Evolutionary conservation across 2,329 filamentous ascomycete species (phyloP), one percentile per base, ranked within the genome.

Genomic region (Ilyonectria robusta): DNA sequence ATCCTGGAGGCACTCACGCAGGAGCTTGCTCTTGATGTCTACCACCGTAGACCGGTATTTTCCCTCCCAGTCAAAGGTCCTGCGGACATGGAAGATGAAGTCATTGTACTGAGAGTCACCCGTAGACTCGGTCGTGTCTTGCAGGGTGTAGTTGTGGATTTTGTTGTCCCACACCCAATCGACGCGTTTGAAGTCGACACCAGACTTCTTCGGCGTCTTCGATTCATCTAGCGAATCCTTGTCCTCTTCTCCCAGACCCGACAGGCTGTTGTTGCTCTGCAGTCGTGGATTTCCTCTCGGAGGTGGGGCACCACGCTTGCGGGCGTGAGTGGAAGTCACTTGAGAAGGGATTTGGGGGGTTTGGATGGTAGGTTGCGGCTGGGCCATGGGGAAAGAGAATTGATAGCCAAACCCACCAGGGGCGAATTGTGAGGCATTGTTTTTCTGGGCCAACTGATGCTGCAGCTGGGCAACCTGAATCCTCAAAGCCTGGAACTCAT

Each of bases 1-100:
- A 48, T 82, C 79, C 57, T 81, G 79, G 35, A 82, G 84, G 23
- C 89, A 90, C 68, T 94, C 90, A 8, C 92, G 91, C 4, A 97
- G 84, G 17, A 89, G 82, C 72, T 94, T 94, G 77, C 93, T 96
- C 82, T 95, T 96, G 80, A 97, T 93, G 71, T 97, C 94, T 55
- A 97, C 89, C 15, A 91, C 82, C 0, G 94, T 94, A 76, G 78
- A 76, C 73, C 89, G 85, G 74, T 93, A 95, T 75, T 94, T 94
- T 69, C 94, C 93, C 72, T 96, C 93, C 89, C 89, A 94, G 78
- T 95, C 92, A 78, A 97, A 97, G 15, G 89, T 92, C 61, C 94
- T 88, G 17, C 93, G 89, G 17, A 97, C 92, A 26, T 94, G 93
- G 78, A 97, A 97, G 33, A 94, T 86, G 78, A 92, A 96, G 67